A percentile compares a stretch with the other conserved stretches of the same genome.
Evolutionary conservation across 2,329 filamentous ascomycete genomes (phyloP).

Genomic region (Ascochyta lentis): DNA sequence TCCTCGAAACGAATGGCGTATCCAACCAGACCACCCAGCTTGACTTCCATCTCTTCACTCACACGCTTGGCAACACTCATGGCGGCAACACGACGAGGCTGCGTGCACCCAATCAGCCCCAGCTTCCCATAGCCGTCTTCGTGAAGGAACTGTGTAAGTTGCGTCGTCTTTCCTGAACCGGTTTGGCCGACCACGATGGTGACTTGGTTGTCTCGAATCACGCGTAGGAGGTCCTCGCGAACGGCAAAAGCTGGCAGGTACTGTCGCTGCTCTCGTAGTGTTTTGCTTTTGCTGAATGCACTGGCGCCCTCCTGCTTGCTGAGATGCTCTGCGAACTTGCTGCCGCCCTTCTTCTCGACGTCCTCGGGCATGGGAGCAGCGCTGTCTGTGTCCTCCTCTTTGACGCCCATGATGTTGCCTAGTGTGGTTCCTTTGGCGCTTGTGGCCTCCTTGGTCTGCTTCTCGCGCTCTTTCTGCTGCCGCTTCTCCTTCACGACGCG

Average conservation of each 20-base stretch:
- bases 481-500: constrained; percentile 89
- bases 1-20: constrained; percentile 99
- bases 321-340: constrained; percentile 89
- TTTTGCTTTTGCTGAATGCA: constrained; percentile 91
- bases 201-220: constrained; percentile 96
- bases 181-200: constrained; percentile 97
- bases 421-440: constrained; percentile 90
- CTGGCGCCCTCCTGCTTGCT: constrained; percentile 85
- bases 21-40: constrained; percentile 84
- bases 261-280: constrained; percentile 87
- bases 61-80: constrained; percentile 99
- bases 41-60: constrained; percentile 96
- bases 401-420: constrained; percentile 94
- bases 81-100: constrained; percentile 92
- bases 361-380: constrained; percentile 78
- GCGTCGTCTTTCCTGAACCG: constrained; percentile 96
- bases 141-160: constrained; percentile 93
- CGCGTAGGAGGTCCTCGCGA: constrained; percentile 85
- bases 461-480: constrained; percentile 90
- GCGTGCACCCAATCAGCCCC: constrained; percentile 95
- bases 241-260: constrained; percentile 96
- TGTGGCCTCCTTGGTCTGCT: constrained; percentile 93
- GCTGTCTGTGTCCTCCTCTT: constrained; percentile 88
- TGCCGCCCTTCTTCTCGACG: constrained; percentile 69
- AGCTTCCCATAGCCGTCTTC: constrained; percentile 90